Evolutionary conservation across 2,329 filamentous ascomycete genomes (phyloP), one percentile per base, ranked within the genome.

Genomic region (Colletotrichum neosansevieriae): DNA sequence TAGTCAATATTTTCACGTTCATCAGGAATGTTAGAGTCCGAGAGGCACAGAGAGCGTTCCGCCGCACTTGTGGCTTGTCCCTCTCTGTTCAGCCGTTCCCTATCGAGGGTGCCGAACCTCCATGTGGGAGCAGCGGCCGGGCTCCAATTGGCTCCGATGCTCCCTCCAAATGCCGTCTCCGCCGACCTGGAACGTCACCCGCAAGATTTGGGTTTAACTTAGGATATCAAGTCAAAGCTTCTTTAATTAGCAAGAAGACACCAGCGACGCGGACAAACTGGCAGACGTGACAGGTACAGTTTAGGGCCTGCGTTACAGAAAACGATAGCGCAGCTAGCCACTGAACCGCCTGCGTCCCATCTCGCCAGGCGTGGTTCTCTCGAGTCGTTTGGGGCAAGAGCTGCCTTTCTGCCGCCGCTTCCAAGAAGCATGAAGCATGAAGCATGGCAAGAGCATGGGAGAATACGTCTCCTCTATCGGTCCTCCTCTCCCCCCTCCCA

Each of bases 181-280:
- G 12, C 29, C 42, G 32, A 29, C 42, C 45, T 47, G 45, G 44
- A 53, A 34, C 53, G 44, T 17, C 32, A 13, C 21, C 29, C 24
- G 10, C 12, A 34, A 38, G 6, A 51, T 15, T 54, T 67, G 53
- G 63, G 63, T 57, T 64, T 47, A 58, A 64, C 64, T 53, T 36
- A 6, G 60, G 64, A 67, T 64, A 64, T 45, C 60, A 64, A 13
- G 12, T 17, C 44, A 45, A 45, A 6, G n/a, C 24, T 29, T n/a
- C 64, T 58, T 34, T 58, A 51, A 12, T 38, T 36, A 29, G 13
- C 29, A 40, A 45, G 32, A 11, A 50, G 3, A 24, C 9, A n/a
- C 40, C 44, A 51, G 34, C 19, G 17, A 38, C 47, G n/a, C 19
- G 6, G 53, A 40, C 5, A 17, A 45, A 34, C 12, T 29, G 45